These are phyloP conservation scores for Podila minutissima DNA, from an alignment of 192 early-diverging fungal genomes.

Conservation along the genomic window DNA sequence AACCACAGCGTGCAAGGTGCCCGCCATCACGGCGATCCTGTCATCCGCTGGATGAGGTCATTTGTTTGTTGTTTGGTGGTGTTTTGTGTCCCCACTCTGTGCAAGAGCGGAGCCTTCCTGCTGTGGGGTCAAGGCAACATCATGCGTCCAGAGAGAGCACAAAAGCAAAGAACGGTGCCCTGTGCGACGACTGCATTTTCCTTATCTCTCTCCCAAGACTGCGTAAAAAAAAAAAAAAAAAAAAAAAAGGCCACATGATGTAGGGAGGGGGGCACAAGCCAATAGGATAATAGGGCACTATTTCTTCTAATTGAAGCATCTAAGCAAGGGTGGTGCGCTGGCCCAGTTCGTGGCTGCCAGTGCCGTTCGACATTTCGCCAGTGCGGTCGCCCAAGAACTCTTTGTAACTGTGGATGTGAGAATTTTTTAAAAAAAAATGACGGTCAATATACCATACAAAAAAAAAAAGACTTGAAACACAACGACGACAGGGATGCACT, in stretches of 20 bases:
- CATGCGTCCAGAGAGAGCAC: no score
- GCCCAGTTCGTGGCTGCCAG: slow-evolving; percentile 52
- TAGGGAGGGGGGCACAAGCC: not conserved
- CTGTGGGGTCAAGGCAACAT: no score
- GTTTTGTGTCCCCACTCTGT: no score
- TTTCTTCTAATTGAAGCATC: not conserved
- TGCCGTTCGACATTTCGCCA: slow-evolving; percentile 66
- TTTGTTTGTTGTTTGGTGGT: no score
- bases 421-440: no score
- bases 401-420: no score
- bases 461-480: not conserved
- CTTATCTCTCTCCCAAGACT: not conserved
- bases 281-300: not conserved
- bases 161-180: no score
- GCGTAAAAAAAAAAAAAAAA: not conserved
- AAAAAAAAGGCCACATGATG: not conserved
- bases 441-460: not conserved
- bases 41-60: no score
- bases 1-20: no score
- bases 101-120: no score
- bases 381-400: slow-evolving; percentile 70
- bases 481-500: not conserved
- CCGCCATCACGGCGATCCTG: no score
- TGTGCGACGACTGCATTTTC: no score
- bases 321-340: slow-evolving; percentile 54